Evolutionary conservation across 2,329 filamentous ascomycete genomes (phyloP).

Genomic region (Decorospora gaudefroyi): DNA sequence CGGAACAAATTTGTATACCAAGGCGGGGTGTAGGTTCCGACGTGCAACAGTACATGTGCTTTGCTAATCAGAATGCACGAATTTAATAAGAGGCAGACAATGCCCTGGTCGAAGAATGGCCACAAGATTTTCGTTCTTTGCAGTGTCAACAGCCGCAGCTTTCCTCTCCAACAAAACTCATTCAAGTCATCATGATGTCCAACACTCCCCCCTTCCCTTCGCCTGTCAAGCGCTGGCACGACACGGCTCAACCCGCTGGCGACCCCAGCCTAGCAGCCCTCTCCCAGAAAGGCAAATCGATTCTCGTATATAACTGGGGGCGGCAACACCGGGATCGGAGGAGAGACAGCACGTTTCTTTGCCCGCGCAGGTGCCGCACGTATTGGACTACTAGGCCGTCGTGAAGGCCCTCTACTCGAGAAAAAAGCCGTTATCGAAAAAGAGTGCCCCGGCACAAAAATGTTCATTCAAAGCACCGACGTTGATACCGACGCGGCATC

Average conservation of each 20-base stretch:
- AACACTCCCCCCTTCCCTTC: conserved; percentile 38
- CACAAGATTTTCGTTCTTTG: background rate
- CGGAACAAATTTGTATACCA: conserved; percentile 2
- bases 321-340: conserved; percentile 53
- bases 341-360: conserved; percentile 51
- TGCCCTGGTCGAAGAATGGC: rapidly evolving
- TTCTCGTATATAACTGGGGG: conserved; percentile 49
- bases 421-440: conserved; percentile 40
- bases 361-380: conserved; percentile 52
- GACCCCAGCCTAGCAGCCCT: conserved; percentile 38
- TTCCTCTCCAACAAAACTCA: background rate
- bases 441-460: conserved; percentile 16
- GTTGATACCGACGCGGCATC: conserved; percentile 21
- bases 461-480: conserved; percentile 23
- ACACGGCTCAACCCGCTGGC: conserved; percentile 25
- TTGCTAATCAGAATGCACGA: background rate
- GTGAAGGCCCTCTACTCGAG: conserved; percentile 40
- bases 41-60: background rate
- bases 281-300: conserved; percentile 34
- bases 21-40: background rate
- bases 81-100: background rate
- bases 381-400: conserved; percentile 54
- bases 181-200: background rate
- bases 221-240: conserved; percentile 24
- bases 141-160: background rate